Conservation (phyloP, 805 yeast species). For the Candida berthetii region DNA sequence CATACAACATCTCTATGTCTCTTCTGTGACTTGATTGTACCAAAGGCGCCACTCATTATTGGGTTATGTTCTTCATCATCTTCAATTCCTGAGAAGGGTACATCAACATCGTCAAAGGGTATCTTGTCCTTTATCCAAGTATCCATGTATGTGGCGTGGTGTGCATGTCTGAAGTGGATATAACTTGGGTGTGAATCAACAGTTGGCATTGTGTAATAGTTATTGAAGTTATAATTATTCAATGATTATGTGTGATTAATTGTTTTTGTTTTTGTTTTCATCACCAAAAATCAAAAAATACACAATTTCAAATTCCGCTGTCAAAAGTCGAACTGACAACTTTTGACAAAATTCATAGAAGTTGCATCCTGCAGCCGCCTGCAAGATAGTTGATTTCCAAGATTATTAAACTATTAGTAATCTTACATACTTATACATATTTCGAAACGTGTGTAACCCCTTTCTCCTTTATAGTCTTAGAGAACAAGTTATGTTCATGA, state of each 20-base stretch:
- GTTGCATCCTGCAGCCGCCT: no score
- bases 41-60: conserved; percentile 16
- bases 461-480: no score
- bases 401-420: no score
- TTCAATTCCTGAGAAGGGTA: conserved; percentile 6
- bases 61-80: conserved; percentile 9
- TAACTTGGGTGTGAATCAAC: conserved; percentile 1
- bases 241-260: background rate
- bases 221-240: background rate
- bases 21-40: conserved; percentile 13
- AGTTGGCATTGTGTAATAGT: background rate
- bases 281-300: no score
- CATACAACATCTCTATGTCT: conserved; percentile 14
- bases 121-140: conserved; percentile 23
- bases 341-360: no score
- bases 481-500: no score
- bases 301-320: no score
- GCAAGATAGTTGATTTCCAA: no score
- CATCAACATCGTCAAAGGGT: conserved; percentile 20
- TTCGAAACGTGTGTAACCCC: no score
- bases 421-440: no score
- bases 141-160: conserved; percentile 25
- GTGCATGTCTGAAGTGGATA: conserved; percentile 18
- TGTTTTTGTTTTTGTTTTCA: background rate
- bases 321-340: no score